Percentiles rank a stretch among this genome's conserved stretches.
These are phyloP conservation scores for Trichoderma simmonsii DNA, from an alignment of 2,329 filamentous ascomycete species.

Conservation along the genomic window DNA sequence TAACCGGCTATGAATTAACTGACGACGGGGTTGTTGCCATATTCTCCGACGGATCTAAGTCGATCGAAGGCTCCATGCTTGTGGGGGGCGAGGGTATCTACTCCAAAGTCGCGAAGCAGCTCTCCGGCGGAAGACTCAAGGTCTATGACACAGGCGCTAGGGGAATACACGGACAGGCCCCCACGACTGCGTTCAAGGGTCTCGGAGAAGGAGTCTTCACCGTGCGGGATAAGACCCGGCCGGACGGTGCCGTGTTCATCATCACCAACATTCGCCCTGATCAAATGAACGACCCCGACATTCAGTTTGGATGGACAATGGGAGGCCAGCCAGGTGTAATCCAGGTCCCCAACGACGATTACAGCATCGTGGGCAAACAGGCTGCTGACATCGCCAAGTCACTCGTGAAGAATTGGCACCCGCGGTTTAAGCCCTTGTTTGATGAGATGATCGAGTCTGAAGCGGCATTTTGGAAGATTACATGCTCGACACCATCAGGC, in stretches of 20 bases:
- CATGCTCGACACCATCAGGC: constrained; percentile 56
- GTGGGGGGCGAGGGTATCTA: constrained; percentile 62
- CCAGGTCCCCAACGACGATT: constrained; percentile 56
- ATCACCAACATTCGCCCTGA: constrained; percentile 63
- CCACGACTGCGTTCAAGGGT: constrained; percentile 57
- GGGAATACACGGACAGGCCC: constrained; percentile 64
- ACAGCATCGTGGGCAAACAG: constrained; percentile 52
- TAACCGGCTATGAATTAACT: constrained; percentile 58
- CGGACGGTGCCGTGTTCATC: constrained; percentile 47
- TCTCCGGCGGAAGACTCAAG: constrained; percentile 56
- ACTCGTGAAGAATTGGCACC: constrained; percentile 54
- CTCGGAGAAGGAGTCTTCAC: constrained; percentile 63
- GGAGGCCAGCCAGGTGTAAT: constrained; percentile 56
- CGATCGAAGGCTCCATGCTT: constrained; percentile 56
- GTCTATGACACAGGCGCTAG: constrained; percentile 61
- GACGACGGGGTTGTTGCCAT: constrained; percentile 51
- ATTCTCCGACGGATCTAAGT: constrained; percentile 59
- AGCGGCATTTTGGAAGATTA: constrained; percentile 66
- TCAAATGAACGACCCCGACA: constrained; percentile 55
- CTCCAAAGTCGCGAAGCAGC: constrained; percentile 57
- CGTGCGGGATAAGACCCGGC: constrained; percentile 47
- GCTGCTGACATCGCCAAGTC: constrained; percentile 57
- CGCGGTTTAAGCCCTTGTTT: constrained; percentile 53
- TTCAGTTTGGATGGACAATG: constrained; percentile 64
- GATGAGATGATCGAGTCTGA: constrained; percentile 55